These are phyloP conservation scores for Nematocida sp. DNA, from an alignment of 371 early-diverging fungal species.

Conservation along the genomic window DNA sequence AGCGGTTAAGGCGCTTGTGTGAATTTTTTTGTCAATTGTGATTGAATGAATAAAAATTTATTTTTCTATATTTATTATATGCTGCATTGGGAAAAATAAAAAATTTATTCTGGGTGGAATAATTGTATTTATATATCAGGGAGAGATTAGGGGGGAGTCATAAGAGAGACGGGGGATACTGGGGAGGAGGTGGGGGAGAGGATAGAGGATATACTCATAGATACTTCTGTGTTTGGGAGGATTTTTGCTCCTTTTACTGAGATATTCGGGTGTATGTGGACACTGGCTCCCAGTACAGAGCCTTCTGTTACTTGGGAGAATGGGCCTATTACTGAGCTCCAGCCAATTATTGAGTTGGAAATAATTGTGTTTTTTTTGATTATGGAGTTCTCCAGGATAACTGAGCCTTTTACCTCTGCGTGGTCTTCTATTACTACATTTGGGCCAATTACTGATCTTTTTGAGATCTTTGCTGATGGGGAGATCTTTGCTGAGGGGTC, in stretches of 20 bases:
- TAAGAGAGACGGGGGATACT: too few species aligned
- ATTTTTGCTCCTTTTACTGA: constrained; percentile 23
- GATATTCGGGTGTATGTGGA: constrained; percentile 44
- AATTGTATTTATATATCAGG: neutral
- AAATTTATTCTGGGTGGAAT: neutral
- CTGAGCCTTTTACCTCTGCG: constrained; percentile 79
- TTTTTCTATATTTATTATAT: neutral
- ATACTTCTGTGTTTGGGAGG: constrained; percentile 42
- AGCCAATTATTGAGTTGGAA: constrained; percentile 83
- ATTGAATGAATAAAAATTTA: constrained; percentile 15
- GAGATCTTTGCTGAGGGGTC: constrained; percentile 83
- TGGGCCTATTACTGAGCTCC: constrained; percentile 71
- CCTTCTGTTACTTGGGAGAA: constrained; percentile 39
- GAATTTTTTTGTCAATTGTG: too few species aligned
- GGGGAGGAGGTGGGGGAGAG: too few species aligned
- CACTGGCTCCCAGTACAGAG: constrained; percentile 49
- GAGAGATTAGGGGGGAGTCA: neutral
- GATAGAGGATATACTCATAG: neutral
- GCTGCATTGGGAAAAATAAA: neutral
- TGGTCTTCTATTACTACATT: constrained; percentile 68
- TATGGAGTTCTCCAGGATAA: constrained; percentile 76
- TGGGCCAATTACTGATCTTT: constrained; percentile 81
- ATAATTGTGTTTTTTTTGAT: constrained; percentile 84
- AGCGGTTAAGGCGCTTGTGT: constrained; percentile 13
- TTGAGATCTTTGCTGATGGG: constrained; percentile 83